Conservation (phyloP, 1,139 yeast genomes). For the Suhomyces maxii region DNA sequence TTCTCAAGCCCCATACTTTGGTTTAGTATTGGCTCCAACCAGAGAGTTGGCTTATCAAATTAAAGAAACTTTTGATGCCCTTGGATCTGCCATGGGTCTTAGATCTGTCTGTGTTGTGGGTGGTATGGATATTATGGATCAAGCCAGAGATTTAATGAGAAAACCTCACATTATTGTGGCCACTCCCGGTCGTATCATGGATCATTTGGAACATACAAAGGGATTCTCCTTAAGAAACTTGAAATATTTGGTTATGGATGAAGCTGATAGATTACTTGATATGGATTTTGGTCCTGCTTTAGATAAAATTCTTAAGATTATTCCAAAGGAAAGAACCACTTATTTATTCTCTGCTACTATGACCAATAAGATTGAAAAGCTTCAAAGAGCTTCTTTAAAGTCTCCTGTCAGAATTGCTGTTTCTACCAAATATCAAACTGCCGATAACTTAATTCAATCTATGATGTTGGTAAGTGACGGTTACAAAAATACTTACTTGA, state of each 20-base stretch:
- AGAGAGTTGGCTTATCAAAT: conserved; percentile 97
- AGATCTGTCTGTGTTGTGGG: conserved; percentile 88
- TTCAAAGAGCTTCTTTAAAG: conserved; percentile 87
- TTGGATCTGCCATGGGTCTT: conserved; percentile 89
- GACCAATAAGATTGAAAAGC: conserved; percentile 90
- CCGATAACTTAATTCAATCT: conserved; percentile 85
- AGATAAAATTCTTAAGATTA: conserved; percentile 78
- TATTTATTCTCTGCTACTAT: conserved; percentile 94
- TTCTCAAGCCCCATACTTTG: conserved; percentile 84
- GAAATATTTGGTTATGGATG: conserved; percentile 90
- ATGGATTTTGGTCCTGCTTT: conserved; percentile 96
- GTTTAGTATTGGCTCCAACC: conserved; percentile 91
- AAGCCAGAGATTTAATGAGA: conserved; percentile 87
- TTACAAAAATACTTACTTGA: conserved; percentile 81
- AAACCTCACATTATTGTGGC: conserved; percentile 95
- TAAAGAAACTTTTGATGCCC: conserved; percentile 90
- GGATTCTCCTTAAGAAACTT: conserved; percentile 83
- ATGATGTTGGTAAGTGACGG: conserved; percentile 93
- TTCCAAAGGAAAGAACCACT: conserved; percentile 85
- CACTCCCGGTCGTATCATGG: conserved; percentile 95
- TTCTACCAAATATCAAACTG: conserved; percentile 85
- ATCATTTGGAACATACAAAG: conserved; percentile 91
- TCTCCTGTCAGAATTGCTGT: conserved; percentile 94
- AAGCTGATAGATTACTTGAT: conserved; percentile 92
- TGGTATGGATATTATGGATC: conserved; percentile 99